phyloP scores from a whole-genome alignment of 1,139 yeast genomes.

The Zygoascus hellenicus region DNA sequence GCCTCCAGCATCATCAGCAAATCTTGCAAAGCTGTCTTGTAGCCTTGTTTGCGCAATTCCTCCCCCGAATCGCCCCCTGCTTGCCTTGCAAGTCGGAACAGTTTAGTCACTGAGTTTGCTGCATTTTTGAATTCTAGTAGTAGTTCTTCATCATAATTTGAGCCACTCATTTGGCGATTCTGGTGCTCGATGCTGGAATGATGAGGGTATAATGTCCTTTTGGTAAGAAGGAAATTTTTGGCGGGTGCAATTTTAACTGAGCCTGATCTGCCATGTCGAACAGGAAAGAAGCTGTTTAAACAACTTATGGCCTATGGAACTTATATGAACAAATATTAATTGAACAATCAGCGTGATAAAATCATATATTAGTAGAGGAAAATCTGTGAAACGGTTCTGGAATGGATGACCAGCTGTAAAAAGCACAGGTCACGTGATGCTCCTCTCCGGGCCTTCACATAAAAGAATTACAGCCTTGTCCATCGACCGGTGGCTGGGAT shows the following conservation, averaged over 20 bases:
- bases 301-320: too few relatives aligned
- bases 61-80: conserved; percentile 18
- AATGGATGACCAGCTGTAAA: too few relatives aligned
- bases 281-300: background rate
- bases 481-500: too few relatives aligned
- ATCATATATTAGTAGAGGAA: too few relatives aligned
- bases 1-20: conserved; percentile 20
- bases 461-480: too few relatives aligned
- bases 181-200: too few relatives aligned
- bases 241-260: background rate
- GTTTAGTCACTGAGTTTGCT: conserved; percentile 29
- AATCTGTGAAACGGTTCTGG: too few relatives aligned
- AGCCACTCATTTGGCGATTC: background rate
- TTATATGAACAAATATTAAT: too few relatives aligned
- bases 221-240: background rate
- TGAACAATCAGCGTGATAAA: too few relatives aligned
- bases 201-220: too few relatives aligned
- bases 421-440: too few relatives aligned
- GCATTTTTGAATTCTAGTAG: conserved; percentile 27
- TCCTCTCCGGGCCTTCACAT: too few relatives aligned
- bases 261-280: background rate
- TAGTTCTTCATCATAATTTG: conserved; percentile 8
- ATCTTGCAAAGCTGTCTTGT: conserved; percentile 18
- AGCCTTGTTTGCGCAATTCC: conserved; percentile 10
- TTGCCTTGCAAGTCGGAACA: conserved; percentile 28